A percentile compares a stretch with the other conserved stretches of the same genome.
Conservation (phyloP, 176 grass and related monocot species). For the Calamus simplicifolius region DNA sequence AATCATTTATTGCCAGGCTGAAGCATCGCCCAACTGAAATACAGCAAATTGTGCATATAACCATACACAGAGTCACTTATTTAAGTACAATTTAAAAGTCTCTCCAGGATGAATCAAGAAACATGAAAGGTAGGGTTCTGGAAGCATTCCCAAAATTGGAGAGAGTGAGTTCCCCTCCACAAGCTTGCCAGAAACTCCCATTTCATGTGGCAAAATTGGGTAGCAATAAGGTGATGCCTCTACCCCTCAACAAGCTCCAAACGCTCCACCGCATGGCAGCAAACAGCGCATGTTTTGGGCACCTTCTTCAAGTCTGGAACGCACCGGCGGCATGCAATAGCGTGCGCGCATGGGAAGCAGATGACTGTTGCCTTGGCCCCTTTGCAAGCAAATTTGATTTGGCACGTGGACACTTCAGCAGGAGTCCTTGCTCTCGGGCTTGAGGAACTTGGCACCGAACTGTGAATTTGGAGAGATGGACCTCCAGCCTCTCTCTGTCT, state of each 20-base stretch:
- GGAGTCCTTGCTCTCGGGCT: neutral
- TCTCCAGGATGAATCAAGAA: no score
- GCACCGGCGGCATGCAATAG: slow-evolving; percentile 46
- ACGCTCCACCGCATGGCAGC: slow-evolving; percentile 36
- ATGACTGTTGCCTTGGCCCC: slow-evolving; percentile 34
- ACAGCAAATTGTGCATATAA: no score
- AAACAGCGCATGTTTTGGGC: slow-evolving; percentile 40
- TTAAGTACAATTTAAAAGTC: no score
- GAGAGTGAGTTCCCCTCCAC: slow-evolving; percentile 28
- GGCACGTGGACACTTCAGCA: slow-evolving; percentile 23
- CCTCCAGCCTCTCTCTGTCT: neutral
- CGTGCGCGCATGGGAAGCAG: slow-evolving; percentile 50
- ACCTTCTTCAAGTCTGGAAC: slow-evolving; percentile 31
- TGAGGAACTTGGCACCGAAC: neutral
- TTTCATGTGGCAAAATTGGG: slow-evolving; percentile 7
- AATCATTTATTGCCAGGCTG: no score
- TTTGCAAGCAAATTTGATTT: slow-evolving; percentile 44
- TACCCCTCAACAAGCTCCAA: slow-evolving; percentile 34
- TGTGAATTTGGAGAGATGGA: neutral
- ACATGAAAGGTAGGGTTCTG: slow-evolving; percentile 16
- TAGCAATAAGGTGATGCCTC: neutral
- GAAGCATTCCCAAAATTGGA: slow-evolving; percentile 27
- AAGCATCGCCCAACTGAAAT: no score
- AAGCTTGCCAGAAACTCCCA: slow-evolving; percentile 30
- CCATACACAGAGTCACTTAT: no score